Conservation (phyloP, 768 basidiomycete species). For the Podaxis mareebaensis region DNA sequence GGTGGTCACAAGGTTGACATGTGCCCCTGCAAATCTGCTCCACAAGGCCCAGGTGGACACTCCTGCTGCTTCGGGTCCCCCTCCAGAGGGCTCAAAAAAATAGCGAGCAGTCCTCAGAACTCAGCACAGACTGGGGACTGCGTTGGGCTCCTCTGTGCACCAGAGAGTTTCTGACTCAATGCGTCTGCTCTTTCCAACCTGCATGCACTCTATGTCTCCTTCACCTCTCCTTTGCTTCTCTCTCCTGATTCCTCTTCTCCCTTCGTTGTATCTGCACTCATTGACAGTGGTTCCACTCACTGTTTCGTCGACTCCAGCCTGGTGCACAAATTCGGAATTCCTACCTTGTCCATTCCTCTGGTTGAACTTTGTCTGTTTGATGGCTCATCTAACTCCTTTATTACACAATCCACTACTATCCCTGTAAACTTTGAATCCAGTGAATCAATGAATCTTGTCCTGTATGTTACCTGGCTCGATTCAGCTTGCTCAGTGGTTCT, state of each 20-base stretch:
- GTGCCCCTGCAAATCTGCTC: no score
- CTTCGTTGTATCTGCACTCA: background rate
- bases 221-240: background rate
- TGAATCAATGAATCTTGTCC: no score
- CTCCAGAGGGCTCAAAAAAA: no score
- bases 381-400: slow-evolving; percentile 3
- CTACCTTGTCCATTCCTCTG: background rate
- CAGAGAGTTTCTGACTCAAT: no score
- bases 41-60: no score
- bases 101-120: background rate
- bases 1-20: no score
- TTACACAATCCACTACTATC: background rate
- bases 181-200: no score
- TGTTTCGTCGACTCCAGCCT: background rate
- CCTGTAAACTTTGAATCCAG: no score
- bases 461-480: no score
- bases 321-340: background rate
- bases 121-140: background rate
- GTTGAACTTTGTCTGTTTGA: slow-evolving; percentile 10
- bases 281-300: background rate
- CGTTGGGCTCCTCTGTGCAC: no score
- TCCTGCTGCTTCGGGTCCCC: no score
- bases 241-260: background rate
- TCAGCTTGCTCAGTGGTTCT: no score
- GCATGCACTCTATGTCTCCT: background rate